A percentile compares a stretch with the other conserved stretches of the same genome.
Conservation (phyloP, 2,329 filamentous ascomycete genomes). For the Cytospora schulzeri region DNA sequence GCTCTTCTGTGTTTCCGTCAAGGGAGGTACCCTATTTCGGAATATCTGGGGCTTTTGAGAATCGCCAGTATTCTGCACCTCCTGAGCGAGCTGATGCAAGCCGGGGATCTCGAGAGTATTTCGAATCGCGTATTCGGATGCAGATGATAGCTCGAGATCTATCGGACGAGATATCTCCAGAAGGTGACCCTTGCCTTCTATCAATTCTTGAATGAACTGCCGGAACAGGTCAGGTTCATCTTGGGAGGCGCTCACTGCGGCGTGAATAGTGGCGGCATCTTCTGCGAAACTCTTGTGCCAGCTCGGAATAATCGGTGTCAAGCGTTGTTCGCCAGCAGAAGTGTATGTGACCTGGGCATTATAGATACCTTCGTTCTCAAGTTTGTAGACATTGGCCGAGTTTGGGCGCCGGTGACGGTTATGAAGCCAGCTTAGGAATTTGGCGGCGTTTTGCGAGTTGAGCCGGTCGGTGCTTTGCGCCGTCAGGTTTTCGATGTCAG, state of each 20-base stretch:
- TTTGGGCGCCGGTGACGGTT: neutral
- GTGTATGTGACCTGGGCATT: neutral
- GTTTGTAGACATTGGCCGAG: neutral
- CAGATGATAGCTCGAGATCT: neutral
- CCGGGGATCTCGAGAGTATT: neutral
- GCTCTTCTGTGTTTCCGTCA: neutral
- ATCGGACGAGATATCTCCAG: neutral
- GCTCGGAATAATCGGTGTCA: neutral
- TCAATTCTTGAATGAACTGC: neutral
- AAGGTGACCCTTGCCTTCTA: constrained; percentile 1
- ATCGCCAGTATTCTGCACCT: neutral
- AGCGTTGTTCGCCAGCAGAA: neutral
- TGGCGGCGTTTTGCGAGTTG: neutral
- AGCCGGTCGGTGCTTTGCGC: neutral
- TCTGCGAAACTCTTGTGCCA: neutral
- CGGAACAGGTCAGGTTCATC: neutral
- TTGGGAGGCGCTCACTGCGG: neutral
- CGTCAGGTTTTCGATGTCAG: neutral
- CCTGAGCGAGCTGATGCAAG: neutral
- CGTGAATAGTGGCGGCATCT: neutral
- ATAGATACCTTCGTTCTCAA: neutral
- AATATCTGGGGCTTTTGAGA: neutral
- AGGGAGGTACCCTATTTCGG: neutral
- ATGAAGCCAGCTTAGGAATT: neutral
- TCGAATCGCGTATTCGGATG: neutral